Percentiles rank a stretch among this genome's conserved stretches.
These are phyloP conservation scores for sunflower (Helianthus annuus) DNA, from an alignment of 129 eudicot genomes.

Conservation along the genomic window HanXRQr2.0-SUNRISE NC_035438.2:47118897-47119396, in stretches of 20 bases:
- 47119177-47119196: slow-evolving; percentile 1
- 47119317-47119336: background rate
- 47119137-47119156: too few species aligned
- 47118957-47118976: background rate
- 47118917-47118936: background rate
- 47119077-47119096: too few species aligned
- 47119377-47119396: slow-evolving; percentile 11
- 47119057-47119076: too few species aligned
- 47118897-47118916: slow-evolving; percentile 15
- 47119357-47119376: slow-evolving; percentile 11
- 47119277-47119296: background rate
- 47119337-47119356: slow-evolving; percentile 4
- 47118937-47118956: slow-evolving; percentile 14
- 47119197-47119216: slow-evolving; percentile 11
- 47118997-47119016: background rate
- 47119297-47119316: background rate
- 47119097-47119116: too few species aligned
- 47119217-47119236: slow-evolving; percentile 6
- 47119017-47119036: background rate
- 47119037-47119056: background rate
- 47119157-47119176: too few species aligned
- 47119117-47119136: too few species aligned
- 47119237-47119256: slow-evolving; percentile 13
- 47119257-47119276: background rate
- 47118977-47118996: background rate